Evolutionary conservation across 441 rosid genomes (phyloP).

Genomic region (Codiaeum variegatum): DNA sequence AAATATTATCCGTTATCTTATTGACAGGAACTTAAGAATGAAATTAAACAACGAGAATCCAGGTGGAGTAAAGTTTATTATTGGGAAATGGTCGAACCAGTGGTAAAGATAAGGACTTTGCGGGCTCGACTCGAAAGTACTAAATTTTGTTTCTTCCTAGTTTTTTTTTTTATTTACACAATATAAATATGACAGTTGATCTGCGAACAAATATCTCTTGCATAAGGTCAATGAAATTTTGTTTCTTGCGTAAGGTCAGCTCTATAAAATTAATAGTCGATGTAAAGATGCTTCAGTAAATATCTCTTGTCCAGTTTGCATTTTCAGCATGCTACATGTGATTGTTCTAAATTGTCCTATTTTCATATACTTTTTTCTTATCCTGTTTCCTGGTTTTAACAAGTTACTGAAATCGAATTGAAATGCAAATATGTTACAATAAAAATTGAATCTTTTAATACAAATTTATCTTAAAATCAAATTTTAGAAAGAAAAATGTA

Average conservation of each 20-base stretch:
- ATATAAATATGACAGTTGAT: not conserved
- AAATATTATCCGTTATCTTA: constrained; percentile 13
- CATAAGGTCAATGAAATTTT: too few relatives aligned
- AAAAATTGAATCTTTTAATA: too few relatives aligned
- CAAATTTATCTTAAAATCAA: too few relatives aligned
- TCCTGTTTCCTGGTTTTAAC: too few relatives aligned
- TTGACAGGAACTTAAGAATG: constrained; percentile 70
- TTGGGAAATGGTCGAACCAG: constrained; percentile 91
- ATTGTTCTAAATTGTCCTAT: constrained; percentile 1
- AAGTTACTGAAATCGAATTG: too few relatives aligned
- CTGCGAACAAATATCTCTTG: not conserved
- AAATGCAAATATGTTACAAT: too few relatives aligned
- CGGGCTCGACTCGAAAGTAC: constrained; percentile 84
- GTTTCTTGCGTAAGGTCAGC: constrained; percentile 83
- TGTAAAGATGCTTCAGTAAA: not conserved
- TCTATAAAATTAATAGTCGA: not conserved
- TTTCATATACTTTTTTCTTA: too few relatives aligned
- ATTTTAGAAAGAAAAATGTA: not conserved
- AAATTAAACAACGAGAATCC: constrained; percentile 79
- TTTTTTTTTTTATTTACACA: constrained; percentile 9
- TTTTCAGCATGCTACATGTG: not conserved
- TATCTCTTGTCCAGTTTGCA: not conserved
- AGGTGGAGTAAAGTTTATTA: constrained; percentile 59
- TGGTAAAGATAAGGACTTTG: constrained; percentile 70
- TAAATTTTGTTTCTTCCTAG: constrained; percentile 9